A percentile compares a stretch with the other conserved stretches of the same genome.
Conservation (phyloP, 805 yeast species). For the Candida krabiensis region DNA sequence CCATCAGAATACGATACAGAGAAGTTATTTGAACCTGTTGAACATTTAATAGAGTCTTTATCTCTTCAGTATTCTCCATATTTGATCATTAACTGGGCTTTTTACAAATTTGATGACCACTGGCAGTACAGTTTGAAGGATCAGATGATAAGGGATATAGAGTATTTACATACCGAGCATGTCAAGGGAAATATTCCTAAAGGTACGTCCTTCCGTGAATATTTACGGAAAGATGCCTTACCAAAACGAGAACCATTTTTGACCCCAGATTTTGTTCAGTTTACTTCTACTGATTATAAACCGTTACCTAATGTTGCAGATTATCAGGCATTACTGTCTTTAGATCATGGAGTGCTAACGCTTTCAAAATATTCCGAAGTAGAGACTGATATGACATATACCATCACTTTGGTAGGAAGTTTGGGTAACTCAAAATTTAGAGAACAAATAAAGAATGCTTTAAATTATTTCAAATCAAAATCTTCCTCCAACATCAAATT, state of each 20-base stretch:
- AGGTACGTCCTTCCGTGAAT: constrained; percentile 33
- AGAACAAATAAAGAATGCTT: constrained; percentile 43
- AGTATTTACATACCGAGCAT: constrained; percentile 31
- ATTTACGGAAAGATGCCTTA: constrained; percentile 44
- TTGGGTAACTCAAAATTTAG: constrained; percentile 39
- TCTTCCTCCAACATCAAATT: constrained; percentile 15
- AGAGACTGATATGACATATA: constrained; percentile 10
- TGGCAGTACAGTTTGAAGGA: constrained; percentile 58
- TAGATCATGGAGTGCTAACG: background rate
- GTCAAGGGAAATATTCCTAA: constrained; percentile 29
- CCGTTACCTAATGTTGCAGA: constrained; percentile 8
- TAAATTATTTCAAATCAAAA: constrained; percentile 19
- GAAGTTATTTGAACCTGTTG: constrained; percentile 23
- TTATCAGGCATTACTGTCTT: constrained; percentile 1
- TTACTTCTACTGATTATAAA: constrained; percentile 15
- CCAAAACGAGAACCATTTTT: constrained; percentile 46
- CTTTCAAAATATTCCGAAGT: constrained; percentile 1
- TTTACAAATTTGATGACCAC: constrained; percentile 45
- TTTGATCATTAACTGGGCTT: constrained; percentile 73
- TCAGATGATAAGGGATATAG: constrained; percentile 56
- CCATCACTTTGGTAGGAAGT: constrained; percentile 61
- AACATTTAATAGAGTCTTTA: constrained; percentile 33
- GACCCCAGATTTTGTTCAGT: constrained; percentile 48
- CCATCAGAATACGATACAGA: constrained; percentile 5
- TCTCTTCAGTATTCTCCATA: constrained; percentile 45